Conservation (phyloP, 2,329 filamentous ascomycete species). For the Arthrobotrys entomopaga region DNA sequence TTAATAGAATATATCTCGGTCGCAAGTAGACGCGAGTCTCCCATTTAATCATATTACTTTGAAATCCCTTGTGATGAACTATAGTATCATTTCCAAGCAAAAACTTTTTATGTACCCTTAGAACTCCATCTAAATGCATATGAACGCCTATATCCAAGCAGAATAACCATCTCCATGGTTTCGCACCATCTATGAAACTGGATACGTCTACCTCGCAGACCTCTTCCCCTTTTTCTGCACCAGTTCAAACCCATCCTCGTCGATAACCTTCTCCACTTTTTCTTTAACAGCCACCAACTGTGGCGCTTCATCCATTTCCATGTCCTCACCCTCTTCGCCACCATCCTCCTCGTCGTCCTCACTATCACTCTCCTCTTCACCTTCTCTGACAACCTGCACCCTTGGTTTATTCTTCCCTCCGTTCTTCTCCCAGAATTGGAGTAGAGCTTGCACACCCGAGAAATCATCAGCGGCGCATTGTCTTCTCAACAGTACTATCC, state of each 20-base stretch:
- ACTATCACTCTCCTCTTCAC: conserved; percentile 65
- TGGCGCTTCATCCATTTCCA: conserved; percentile 77
- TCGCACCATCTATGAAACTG: too few species aligned
- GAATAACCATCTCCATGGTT: background rate
- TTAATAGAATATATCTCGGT: too few species aligned
- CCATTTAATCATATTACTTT: too few species aligned
- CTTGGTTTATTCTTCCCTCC: conserved; percentile 63
- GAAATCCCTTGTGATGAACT: background rate
- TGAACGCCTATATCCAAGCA: conserved; percentile 2
- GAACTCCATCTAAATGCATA: conserved; percentile 20
- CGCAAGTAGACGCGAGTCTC: too few species aligned
- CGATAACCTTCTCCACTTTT: conserved; percentile 75
- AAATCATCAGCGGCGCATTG: conserved; percentile 68
- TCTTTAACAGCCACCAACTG: conserved; percentile 70
- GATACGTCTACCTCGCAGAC: conserved; percentile 3
- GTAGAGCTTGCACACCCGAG: conserved; percentile 69
- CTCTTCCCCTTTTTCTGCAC: conserved; percentile 57
- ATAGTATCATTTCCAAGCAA: background rate
- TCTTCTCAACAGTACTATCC: conserved; percentile 75
- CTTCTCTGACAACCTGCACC: conserved; percentile 67
- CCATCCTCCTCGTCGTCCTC: conserved; percentile 70
- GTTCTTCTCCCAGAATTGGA: conserved; percentile 71
- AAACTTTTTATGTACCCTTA: background rate
- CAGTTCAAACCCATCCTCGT: conserved; percentile 77
- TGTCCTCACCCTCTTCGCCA: conserved; percentile 68